Base-by-base conservation (phyloP, 257 asterid species). In the Paulownia fortunei region DNA sequence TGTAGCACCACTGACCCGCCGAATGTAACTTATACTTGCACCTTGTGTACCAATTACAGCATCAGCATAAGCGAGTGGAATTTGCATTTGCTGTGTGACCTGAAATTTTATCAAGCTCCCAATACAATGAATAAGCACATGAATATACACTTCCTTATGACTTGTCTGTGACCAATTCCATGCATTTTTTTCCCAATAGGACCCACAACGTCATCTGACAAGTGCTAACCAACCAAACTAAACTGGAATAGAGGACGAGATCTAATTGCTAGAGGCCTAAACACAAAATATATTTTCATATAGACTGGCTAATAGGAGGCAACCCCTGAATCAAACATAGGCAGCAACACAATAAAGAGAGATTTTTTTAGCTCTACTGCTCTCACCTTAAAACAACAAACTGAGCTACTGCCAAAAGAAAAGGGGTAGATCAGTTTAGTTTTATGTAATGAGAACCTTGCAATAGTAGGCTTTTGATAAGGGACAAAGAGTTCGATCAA, bases 41-140 rank as follows among this genome's bases (percentile, higher is more conserved):
- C 99, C 99, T 85, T 88, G 92, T 41, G 91, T 89, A 52, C 99
- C 99, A 65, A 94, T 94, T 4, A 95, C 98, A 21, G 99, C 98
- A 90, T 95, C 99, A 54, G 99, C 99, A 65, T 91, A 93, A 46
- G 96, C 85, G n/a, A 95, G 85, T 0, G 97, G 99, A 67, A 94
- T 86, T 83, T 90, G 97, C 89, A 94, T 90, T 82, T 92, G 96
- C 79, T 90, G 94, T 2, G 89, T 89, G 69, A 91, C 63, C 97
- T 94, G 92, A 77, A 88, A 79, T 76, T 39, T 39, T 34, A 82
- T 15, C 52, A 52, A 18, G 46, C 54, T 72, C 47, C 72, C 78
- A 73, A 69, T 49, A 34, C 23, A 68, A 73, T 62, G 11, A 58
- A 72, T 26, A 32, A 3, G 34, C 34, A 30, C 47, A 61, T 1